Evolutionary conservation across 2,329 filamentous ascomycete genomes (phyloP).

Genomic region (Colletotrichum melonis): DNA sequence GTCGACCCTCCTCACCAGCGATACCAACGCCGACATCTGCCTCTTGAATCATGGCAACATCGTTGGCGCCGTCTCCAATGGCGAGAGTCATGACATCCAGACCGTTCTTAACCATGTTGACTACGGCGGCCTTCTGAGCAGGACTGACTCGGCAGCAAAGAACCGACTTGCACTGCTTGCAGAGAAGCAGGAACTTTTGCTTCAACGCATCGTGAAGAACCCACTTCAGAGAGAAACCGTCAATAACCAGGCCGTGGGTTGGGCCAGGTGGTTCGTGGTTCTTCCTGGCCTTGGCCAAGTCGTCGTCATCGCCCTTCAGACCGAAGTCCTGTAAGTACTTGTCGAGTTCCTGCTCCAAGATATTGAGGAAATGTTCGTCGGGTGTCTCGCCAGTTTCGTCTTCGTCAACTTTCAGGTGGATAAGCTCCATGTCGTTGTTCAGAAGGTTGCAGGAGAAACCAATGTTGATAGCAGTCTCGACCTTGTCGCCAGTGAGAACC

Average conservation of each 20-base stretch:
- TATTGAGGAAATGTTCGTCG: constrained; percentile 63
- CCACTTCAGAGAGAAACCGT: constrained; percentile 91
- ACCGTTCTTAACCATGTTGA: constrained; percentile 93
- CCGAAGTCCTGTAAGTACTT: constrained; percentile 78
- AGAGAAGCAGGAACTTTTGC: constrained; percentile 93
- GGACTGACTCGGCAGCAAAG: constrained; percentile 98
- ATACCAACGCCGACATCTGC: constrained; percentile 97
- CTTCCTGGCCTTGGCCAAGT: constrained; percentile 80
- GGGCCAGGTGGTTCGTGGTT: constrained; percentile 88
- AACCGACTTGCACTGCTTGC: constrained; percentile 97
- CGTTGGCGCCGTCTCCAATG: constrained; percentile 93
- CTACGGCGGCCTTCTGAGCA: constrained; percentile 96
- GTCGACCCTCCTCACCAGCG: constrained; percentile 89
- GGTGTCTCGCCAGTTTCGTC: constrained; percentile 65
- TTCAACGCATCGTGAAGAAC: constrained; percentile 85
- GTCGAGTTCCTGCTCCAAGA: constrained; percentile 78
- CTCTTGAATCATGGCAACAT: constrained; percentile 98
- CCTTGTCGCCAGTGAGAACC: constrained; percentile 98
- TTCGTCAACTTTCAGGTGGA: constrained; percentile 87
- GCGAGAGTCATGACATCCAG: constrained; percentile 96
- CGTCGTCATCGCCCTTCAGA: constrained; percentile 86
- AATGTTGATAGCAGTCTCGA: constrained; percentile 99
- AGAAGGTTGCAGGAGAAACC: constrained; percentile 98
- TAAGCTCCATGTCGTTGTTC: constrained; percentile 97
- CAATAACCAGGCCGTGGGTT: constrained; percentile 93